Percentiles rank a stretch among this genome's conserved stretches.
phyloP scores from a whole-genome alignment of 352 stramenopile genomes.

The Paralagenidium karlingii region DNA sequence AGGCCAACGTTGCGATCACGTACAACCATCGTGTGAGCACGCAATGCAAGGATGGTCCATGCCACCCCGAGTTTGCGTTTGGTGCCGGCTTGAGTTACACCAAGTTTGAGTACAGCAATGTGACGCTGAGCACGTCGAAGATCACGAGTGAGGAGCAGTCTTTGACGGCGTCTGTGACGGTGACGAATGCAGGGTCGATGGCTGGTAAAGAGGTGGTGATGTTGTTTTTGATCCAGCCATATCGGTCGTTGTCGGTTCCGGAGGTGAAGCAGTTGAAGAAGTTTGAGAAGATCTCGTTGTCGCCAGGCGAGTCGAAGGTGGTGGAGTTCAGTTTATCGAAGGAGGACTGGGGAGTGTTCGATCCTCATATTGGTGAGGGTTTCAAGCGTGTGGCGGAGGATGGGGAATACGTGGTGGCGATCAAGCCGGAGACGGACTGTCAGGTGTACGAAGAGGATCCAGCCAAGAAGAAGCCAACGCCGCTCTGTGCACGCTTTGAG shows the following conservation, averaged over 20 bases:
- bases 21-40: conserved; percentile 27
- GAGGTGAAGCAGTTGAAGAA: conserved; percentile 74
- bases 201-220: conserved; percentile 51
- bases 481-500: no score
- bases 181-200: conserved; percentile 15
- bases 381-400: conserved; percentile 51
- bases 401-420: conserved; percentile 49
- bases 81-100: conserved; percentile 19
- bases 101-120: conserved; percentile 29
- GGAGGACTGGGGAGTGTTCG: conserved; percentile 48
- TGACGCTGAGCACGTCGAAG: conserved; percentile 21
- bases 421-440: conserved; percentile 65
- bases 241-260: conserved; percentile 40
- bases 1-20: conserved; percentile 29
- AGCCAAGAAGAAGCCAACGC: conserved; percentile 10
- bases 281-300: conserved; percentile 61
- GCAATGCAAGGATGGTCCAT: conserved; percentile 69
- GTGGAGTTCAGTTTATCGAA: conserved; percentile 20
- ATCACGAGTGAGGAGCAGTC: conserved; percentile 7
- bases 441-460: conserved; percentile 29
- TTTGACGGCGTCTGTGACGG: conserved; percentile 24
- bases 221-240: conserved; percentile 61
- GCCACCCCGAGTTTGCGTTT: conserved; percentile 59
- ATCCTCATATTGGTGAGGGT: conserved; percentile 39
- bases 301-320: conserved; percentile 19